Evolutionary conservation across 2,329 filamentous ascomycete genomes (phyloP), one percentile per base, ranked within the genome.

Genomic region (Dothistroma pini): DNA sequence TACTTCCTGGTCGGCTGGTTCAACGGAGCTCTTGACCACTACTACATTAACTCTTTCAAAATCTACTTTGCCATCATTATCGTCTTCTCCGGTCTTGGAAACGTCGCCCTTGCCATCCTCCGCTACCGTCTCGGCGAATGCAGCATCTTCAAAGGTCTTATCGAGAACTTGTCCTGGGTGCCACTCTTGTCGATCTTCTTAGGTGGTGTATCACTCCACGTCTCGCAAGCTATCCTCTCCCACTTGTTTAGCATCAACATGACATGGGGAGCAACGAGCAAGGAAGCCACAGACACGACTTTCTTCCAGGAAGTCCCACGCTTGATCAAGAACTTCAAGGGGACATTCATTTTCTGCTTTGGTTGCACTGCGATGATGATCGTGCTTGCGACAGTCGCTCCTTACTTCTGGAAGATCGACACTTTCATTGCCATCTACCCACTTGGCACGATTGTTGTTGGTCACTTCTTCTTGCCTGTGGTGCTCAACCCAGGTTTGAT

Each of bases 11-110:
- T 88, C 66, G 89, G 89, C 61, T 91, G 88, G 87, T 89, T 84
- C 77, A 90, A 89, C 71, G 88, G 87, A 53, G 87, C 87, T 72
- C 82, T 93, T 21, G 89, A 93, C 75, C 88, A 90, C 75, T 92
- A 89, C 81, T 91, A 91, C 73, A 80, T 91, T 68, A 87, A 91
- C 76, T 89, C 85, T 21, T 91, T 89, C 87, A 83, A 89, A 76
- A 86, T 91, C 51, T 91, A 88, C 87, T 89, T 92, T 77, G 88
- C 87, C 68, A 90, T 91, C 74, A 85, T 91, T 74, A 83, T 91
- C 68, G 86, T 91, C 64, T 91, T 92, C 78, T 89, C 89, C 67
- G 87, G 85, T 34, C 83, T 90, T 48, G 89, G 89, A 52, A 91
- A 91, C 74, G 67, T 91, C 49, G 82, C 88, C 0, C 81, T 91